These are phyloP conservation scores for Backusella psychrophila DNA, from an alignment of 192 early-diverging fungal species.

Conservation along the genomic window DNA sequence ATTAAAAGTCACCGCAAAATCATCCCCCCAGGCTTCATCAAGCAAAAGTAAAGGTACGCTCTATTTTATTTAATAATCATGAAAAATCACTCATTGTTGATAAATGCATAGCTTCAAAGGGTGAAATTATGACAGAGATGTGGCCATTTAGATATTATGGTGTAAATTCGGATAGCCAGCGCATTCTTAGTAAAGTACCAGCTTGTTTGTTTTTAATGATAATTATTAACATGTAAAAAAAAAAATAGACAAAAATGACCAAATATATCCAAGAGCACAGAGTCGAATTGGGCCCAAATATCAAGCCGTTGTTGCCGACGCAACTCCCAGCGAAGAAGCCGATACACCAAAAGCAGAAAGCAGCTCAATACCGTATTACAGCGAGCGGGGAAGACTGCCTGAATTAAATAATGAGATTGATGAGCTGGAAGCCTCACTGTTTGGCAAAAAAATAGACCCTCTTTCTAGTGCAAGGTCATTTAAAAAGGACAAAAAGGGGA, in stretches of 20 bases:
- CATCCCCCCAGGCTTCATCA: not conserved
- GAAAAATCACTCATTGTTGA: too few species aligned
- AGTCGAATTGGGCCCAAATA: constrained; percentile 80
- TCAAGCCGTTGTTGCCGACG: constrained; percentile 72
- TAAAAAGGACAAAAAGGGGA: not conserved
- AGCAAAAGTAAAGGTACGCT: not conserved
- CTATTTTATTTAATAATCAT: too few species aligned
- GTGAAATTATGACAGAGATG: constrained; percentile 48
- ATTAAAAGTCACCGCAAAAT: not conserved
- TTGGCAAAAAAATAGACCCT: not conserved
- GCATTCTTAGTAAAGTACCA: constrained; percentile 53
- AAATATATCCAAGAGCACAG: constrained; percentile 73
- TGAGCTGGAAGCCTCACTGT: too few species aligned
- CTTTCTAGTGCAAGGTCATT: not conserved
- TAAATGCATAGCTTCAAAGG: not conserved
- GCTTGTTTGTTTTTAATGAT: not conserved
- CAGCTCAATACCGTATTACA: not conserved
- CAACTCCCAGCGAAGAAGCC: not conserved
- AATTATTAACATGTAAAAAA: not conserved
- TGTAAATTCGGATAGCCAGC: constrained; percentile 69
- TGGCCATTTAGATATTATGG: constrained; percentile 95
- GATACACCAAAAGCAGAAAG: not conserved
- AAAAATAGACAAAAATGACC: constrained; percentile 63
- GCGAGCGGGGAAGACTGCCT: too few species aligned
- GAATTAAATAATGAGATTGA: too few species aligned